Evolutionary conservation across 352 stramenopile genomes (phyloP), one percentile per base, ranked within the genome.

Genomic region (Globisporangium alternatum): DNA sequence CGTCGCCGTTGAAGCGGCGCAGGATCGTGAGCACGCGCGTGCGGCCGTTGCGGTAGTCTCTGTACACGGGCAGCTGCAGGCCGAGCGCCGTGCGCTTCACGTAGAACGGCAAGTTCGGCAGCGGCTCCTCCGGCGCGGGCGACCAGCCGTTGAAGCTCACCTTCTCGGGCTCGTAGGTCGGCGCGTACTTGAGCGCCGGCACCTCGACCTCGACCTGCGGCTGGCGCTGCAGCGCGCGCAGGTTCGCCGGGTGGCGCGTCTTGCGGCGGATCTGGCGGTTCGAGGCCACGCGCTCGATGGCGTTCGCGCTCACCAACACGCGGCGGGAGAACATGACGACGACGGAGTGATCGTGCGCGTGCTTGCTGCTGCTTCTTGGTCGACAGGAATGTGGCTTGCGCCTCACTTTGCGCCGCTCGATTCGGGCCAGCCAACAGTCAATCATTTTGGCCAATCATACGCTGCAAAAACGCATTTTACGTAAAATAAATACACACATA

Each of bases 131-230:
- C 4, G 84, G 82, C 44, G 86, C 84, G 22, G 86, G 80, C 33
- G 84, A 91, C 86, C 86, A 95, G 68, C 86, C 86, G 67, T 95
- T 95, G 74, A 95, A 95, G 77, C 84, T 93, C 72, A 95, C 86
- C 52, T 83, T 87, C 69, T 85, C 77, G 1, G 86, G 86, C 60
- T 86, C 74, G 51, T 93, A 95, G 45, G 84, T 91, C 17, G 86
- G 84, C 62, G 89, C 74, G 72, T 83, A 95, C 76, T 90, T 92
- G 64, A 95, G 81, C 56, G 84, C 69, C n/a, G 81, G 77, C 37
- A 93, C 72, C 25, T 80, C 78, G 22, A 83, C 21, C 52, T 75
- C 68, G 45, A 75, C 69, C 64, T 85, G 71, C 37, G 77, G 78
- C 68, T 86, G 74, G 66, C 84, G 83, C 71, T 89, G 76, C 67